Evolutionary conservation across 345 rosid genomes (phyloP).

Genomic region (Populus davidiana): DNA sequence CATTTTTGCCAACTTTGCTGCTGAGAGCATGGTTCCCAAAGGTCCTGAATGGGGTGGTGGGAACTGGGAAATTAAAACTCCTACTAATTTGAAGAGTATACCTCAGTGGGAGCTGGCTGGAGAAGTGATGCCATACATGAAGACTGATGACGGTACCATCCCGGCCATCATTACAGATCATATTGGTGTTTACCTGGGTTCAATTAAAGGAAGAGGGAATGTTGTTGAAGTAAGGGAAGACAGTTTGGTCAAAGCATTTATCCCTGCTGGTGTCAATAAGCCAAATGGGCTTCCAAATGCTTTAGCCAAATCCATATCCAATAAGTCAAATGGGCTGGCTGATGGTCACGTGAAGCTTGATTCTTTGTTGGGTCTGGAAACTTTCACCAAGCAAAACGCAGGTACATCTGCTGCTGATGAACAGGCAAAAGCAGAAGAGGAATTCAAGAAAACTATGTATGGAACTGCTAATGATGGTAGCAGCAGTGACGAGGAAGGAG

Average conservation of each 20-base stretch:
- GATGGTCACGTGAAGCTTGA: slow-evolving; percentile 46
- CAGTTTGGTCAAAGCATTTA: slow-evolving; percentile 62
- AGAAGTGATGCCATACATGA: slow-evolving; percentile 99
- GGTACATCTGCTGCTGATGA: slow-evolving; percentile 58
- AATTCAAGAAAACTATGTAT: slow-evolving; percentile 92
- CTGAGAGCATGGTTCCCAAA: slow-evolving; percentile 98
- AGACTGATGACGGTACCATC: slow-evolving; percentile 83
- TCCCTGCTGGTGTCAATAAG: slow-evolving; percentile 48
- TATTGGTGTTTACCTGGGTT: slow-evolving; percentile 90
- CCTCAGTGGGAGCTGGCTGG: slow-evolving; percentile 96
- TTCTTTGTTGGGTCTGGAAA: slow-evolving; percentile 81
- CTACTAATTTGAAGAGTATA: slow-evolving; percentile 71
- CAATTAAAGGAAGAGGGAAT: slow-evolving; percentile 88
- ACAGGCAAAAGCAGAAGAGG: slow-evolving; percentile 96
- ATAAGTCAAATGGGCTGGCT: slow-evolving; percentile 44
- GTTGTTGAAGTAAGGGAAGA: slow-evolving; percentile 83
- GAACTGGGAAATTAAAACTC: slow-evolving; percentile 97
- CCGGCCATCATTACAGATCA: slow-evolving; percentile 87
- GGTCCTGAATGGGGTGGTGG: slow-evolving; percentile 99
- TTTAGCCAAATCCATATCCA: slow-evolving; percentile 42
- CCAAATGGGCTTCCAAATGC: slow-evolving; percentile 42
- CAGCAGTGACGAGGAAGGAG: slow-evolving; percentile 94
- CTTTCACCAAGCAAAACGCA: slow-evolving; percentile 45
- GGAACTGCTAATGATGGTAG: slow-evolving; percentile 76
- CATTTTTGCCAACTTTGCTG: slow-evolving; percentile 97